phyloP scores from a whole-genome alignment of 1,284 basidiomycete genomes.

The Leccinum angustisporum region DNA sequence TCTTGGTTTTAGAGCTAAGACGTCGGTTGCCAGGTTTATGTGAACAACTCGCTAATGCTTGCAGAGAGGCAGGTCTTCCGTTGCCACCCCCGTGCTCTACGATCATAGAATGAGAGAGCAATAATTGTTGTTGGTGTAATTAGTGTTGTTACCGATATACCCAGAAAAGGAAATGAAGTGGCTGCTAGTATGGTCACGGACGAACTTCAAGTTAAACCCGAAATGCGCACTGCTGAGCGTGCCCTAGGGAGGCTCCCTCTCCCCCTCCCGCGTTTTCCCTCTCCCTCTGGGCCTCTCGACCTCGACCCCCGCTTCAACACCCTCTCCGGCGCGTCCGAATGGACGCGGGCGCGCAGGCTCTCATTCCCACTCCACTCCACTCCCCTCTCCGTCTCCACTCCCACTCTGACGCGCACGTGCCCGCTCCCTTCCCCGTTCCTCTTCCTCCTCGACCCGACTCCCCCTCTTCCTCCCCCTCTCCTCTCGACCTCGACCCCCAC shows the following conservation, averaged over 20 bases:
- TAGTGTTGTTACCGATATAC: conserved; percentile 13
- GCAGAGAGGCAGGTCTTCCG: conserved; percentile 46
- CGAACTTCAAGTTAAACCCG: conserved; percentile 19
- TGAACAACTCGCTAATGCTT: conserved; percentile 48
- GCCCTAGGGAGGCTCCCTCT: not conserved
- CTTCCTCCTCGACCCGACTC: too few species aligned
- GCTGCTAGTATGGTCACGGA: conserved; percentile 17
- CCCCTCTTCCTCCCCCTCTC: too few species aligned
- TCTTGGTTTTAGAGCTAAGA: conserved; percentile 47
- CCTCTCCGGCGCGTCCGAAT: too few species aligned
- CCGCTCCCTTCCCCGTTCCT: too few species aligned
- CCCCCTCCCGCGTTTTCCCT: too few species aligned
- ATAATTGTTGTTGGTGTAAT: not conserved
- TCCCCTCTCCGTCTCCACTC: too few species aligned
- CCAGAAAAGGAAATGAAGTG: conserved; percentile 28
- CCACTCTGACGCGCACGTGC: too few species aligned
- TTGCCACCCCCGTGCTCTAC: conserved; percentile 24
- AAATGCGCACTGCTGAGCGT: conserved; percentile 18
- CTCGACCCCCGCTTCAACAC: too few species aligned
- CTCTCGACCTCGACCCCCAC: too few species aligned
- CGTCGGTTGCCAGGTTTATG: conserved; percentile 48
- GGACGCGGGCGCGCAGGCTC: too few species aligned
- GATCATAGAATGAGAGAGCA: not conserved
- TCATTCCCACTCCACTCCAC: too few species aligned
- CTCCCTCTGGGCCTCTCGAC: too few species aligned